Conservation (phyloP, 192 early-diverging fungal species). For the Coemansia sp. region DNA sequence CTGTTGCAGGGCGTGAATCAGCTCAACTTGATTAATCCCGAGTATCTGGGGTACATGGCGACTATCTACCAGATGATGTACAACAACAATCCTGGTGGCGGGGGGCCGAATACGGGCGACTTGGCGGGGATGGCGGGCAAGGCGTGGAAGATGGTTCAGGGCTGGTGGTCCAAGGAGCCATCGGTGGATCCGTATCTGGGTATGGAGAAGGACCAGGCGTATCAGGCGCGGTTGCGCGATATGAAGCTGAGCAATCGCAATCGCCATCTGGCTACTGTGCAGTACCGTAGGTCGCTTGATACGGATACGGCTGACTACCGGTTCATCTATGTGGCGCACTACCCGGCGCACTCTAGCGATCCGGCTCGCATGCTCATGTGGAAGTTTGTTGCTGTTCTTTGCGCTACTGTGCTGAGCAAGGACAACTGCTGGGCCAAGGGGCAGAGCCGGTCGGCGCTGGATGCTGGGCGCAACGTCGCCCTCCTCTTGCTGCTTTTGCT, state of each 20-base stretch:
- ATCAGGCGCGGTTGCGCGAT: constrained; percentile 47
- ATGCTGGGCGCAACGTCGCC: constrained; percentile 48
- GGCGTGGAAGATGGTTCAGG: constrained; percentile 35
- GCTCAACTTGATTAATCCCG: constrained; percentile 29
- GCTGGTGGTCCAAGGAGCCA: constrained; percentile 21
- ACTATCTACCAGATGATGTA: constrained; percentile 32
- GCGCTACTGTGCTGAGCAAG: constrained; percentile 55
- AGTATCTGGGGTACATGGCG: constrained; percentile 38
- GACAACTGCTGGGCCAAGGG: constrained; percentile 62
- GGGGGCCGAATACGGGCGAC: neutral
- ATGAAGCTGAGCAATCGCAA: constrained; percentile 48
- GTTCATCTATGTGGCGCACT: constrained; percentile 59
- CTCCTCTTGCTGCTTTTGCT: constrained; percentile 54
- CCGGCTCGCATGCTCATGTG: constrained; percentile 59
- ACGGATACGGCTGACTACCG: constrained; percentile 58
- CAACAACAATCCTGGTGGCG: constrained; percentile 16
- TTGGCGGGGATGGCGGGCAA: constrained; percentile 11
- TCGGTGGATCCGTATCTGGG: constrained; percentile 39
- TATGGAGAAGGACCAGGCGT: constrained; percentile 50
- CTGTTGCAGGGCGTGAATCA: constrained; percentile 39
- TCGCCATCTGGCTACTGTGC: constrained; percentile 55
- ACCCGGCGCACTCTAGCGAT: constrained; percentile 51
- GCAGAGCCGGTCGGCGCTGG: constrained; percentile 49
- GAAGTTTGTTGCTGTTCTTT: constrained; percentile 55
- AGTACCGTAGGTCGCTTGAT: constrained; percentile 57